phyloP scores from a whole-genome alignment of 257 asterid species.

The Nicotiana obtusifolia region DNA sequence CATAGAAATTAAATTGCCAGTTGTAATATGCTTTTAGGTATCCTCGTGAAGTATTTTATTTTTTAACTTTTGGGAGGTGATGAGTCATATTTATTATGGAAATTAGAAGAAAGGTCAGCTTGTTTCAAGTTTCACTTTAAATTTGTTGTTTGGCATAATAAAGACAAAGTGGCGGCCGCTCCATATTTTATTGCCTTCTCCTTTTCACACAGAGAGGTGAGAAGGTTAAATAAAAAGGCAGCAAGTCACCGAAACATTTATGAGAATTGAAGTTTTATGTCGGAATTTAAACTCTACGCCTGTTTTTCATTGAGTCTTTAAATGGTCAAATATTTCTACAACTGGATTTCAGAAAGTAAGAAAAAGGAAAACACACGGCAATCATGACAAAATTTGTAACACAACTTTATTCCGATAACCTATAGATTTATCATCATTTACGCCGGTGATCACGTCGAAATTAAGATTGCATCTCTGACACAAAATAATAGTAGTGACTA shows the following conservation, averaged over 20 bases:
- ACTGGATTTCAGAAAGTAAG: not conserved
- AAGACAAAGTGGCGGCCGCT: not conserved
- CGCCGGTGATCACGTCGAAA: not conserved
- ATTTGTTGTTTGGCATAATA: conserved; percentile 5
- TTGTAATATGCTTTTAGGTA: not conserved
- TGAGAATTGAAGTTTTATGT: not conserved
- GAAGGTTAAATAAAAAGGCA: not conserved
- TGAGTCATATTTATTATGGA: not conserved
- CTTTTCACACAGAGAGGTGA: not conserved
- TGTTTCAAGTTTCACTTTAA: not conserved
- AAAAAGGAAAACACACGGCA: not conserved
- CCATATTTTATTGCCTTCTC: not conserved
- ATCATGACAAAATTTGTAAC: not conserved
- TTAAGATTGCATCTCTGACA: not conserved
- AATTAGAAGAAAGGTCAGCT: not conserved
- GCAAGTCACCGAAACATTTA: not conserved
- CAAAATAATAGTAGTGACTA: too few relatives aligned
- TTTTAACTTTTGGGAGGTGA: not conserved
- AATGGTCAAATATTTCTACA: not conserved
- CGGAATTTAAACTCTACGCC: not conserved
- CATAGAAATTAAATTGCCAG: conserved; percentile 8
- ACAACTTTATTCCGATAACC: not conserved
- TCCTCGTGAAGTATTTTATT: not conserved
- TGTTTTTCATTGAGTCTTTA: not conserved
- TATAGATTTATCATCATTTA: not conserved